Conservation (phyloP, 2,329 filamentous ascomycete species). For the Penicillium olsonii region DNA sequence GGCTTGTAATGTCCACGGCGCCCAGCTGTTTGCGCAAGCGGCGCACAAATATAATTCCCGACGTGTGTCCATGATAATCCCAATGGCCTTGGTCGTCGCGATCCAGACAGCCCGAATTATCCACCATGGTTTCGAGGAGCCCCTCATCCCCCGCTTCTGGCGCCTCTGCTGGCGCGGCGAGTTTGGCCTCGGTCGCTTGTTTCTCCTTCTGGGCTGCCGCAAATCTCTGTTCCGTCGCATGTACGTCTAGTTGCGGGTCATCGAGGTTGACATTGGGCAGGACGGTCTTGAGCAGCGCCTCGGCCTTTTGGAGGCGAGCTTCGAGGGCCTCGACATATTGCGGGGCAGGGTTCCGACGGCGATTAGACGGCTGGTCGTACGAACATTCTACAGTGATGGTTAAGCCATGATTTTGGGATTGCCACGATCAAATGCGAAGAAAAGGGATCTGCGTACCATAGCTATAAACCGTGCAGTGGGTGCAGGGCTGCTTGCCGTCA, state of each 20-base stretch:
- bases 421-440: not conserved
- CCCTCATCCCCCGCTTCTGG: slow-evolving; percentile 61
- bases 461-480: slow-evolving; percentile 96
- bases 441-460: slow-evolving; percentile 68
- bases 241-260: slow-evolving; percentile 78
- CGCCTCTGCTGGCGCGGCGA: slow-evolving; percentile 27
- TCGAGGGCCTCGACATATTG: slow-evolving; percentile 93
- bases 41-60: slow-evolving; percentile 82
- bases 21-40: slow-evolving; percentile 87
- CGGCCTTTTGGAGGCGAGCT: slow-evolving; percentile 76
- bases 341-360: slow-evolving; percentile 83
- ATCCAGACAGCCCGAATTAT: slow-evolving; percentile 86
- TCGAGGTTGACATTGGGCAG: slow-evolving; percentile 82
- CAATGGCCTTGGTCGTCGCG: slow-evolving; percentile 88
- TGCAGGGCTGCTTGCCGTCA: slow-evolving; percentile 84
- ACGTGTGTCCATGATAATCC: slow-evolving; percentile 94
- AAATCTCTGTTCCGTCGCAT: slow-evolving; percentile 67
- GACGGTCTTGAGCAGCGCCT: slow-evolving; percentile 74
- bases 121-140: slow-evolving; percentile 90
- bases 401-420: slow-evolving; percentile 11
- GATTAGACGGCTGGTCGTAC: slow-evolving; percentile 92
- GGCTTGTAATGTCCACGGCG: slow-evolving; percentile 60
- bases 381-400: slow-evolving; percentile 71
- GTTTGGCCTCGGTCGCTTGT: slow-evolving; percentile 17
- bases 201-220: slow-evolving; percentile 47